Percentiles rank a stretch among this genome's conserved stretches.
Conservation (phyloP, 2,329 filamentous ascomycete genomes). For the Plenodomus biglobosus region DNA sequence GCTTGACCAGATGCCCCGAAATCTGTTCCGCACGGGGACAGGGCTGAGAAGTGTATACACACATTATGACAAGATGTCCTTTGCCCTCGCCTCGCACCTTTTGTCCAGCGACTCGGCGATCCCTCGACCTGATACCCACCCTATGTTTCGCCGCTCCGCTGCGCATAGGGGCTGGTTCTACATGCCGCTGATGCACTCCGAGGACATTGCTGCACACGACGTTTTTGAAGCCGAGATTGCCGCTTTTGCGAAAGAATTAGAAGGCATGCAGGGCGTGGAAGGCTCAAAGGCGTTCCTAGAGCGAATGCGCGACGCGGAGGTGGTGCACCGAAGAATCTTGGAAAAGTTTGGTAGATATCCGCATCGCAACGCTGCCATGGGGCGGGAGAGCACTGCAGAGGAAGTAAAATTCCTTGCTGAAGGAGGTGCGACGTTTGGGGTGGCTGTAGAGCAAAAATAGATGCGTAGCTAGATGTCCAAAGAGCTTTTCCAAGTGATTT, state of each 20-base stretch:
- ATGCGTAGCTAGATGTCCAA: no score
- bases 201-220: slow-evolving; percentile 53
- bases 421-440: slow-evolving; percentile 48
- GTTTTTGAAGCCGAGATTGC: slow-evolving; percentile 37
- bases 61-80: slow-evolving; percentile 59
- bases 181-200: slow-evolving; percentile 63
- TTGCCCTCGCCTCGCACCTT: slow-evolving; percentile 47
- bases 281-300: slow-evolving; percentile 33
- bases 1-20: slow-evolving; percentile 65
- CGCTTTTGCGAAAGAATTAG: slow-evolving; percentile 39
- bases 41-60: slow-evolving; percentile 53
- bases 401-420: slow-evolving; percentile 55
- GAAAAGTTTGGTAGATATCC: slow-evolving; percentile 61
- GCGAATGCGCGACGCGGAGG: slow-evolving; percentile 44
- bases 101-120: slow-evolving; percentile 27
- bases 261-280: slow-evolving; percentile 28
- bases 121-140: slow-evolving; percentile 33
- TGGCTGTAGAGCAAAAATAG: slow-evolving; percentile 13
- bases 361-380: slow-evolving; percentile 57
- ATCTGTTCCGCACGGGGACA: slow-evolving; percentile 56
- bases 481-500: no score
- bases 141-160: slow-evolving; percentile 31
- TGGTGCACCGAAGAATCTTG: slow-evolving; percentile 55
- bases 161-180: slow-evolving; percentile 59
- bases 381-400: slow-evolving; percentile 52